phyloP scores from a whole-genome alignment of 2,329 filamentous ascomycete genomes.

The Xylaria sp. region DNA sequence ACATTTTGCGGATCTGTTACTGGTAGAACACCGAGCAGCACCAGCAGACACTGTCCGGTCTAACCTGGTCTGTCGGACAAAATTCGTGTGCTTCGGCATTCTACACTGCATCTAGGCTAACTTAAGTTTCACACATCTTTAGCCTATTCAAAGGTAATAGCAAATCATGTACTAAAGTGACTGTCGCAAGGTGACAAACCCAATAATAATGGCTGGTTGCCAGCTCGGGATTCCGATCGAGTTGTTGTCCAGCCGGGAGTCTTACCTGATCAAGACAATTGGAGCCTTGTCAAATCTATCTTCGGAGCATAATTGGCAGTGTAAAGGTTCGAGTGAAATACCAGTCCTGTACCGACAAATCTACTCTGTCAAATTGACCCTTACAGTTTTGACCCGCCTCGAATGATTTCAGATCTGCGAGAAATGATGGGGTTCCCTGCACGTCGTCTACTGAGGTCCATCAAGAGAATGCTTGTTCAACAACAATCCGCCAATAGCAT shows the following conservation, averaged over 20 bases:
- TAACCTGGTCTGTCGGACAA: slow-evolving; percentile 19
- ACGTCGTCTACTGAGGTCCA: slow-evolving; percentile 27
- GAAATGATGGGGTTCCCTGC: slow-evolving; percentile 22
- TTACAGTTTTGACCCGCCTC: slow-evolving; percentile 8
- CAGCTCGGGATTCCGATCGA: slow-evolving; percentile 9
- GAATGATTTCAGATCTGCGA: slow-evolving; percentile 22
- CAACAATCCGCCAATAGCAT: slow-evolving; percentile 24
- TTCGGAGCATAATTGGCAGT: slow-evolving; percentile 23
- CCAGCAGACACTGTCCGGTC: slow-evolving; percentile 10
- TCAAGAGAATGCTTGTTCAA: slow-evolving; percentile 20
- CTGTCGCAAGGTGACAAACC: not conserved
- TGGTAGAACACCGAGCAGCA: slow-evolving; percentile 13
- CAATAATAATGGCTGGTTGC: not conserved
- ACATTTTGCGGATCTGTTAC: not conserved
- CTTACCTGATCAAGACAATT: slow-evolving; percentile 26
- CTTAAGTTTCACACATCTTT: not conserved
- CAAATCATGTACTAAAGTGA: slow-evolving; percentile 8
- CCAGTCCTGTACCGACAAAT: slow-evolving; percentile 11
- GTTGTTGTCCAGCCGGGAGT: slow-evolving; percentile 18
- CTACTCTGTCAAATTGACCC: slow-evolving; percentile 7
- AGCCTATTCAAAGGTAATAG: not conserved
- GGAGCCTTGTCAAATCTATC: slow-evolving; percentile 20
- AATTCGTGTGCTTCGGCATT: slow-evolving; percentile 8
- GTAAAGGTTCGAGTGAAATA: slow-evolving; percentile 5
- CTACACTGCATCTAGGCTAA: slow-evolving; percentile 8